Conservation (phyloP, 176 grass and related monocot genomes). For the Coix lacrymajobi region DNA sequence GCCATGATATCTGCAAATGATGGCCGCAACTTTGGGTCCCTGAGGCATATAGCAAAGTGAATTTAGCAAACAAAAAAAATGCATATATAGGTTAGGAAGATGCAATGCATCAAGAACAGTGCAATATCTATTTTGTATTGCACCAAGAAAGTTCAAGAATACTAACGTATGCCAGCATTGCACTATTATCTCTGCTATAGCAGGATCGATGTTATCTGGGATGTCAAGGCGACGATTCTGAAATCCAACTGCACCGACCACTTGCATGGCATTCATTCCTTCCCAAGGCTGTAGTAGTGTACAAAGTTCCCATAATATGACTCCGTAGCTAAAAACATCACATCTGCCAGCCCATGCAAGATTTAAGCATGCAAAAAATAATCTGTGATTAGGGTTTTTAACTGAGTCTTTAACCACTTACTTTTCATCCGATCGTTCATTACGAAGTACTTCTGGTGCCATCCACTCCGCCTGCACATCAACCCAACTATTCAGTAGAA, state of each 20-base stretch:
- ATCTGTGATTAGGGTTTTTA: neutral
- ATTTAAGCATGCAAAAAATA: constrained; percentile 22
- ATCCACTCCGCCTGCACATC: constrained; percentile 95
- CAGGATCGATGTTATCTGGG: constrained; percentile 78
- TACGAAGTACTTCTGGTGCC: constrained; percentile 96
- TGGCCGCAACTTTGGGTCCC: constrained; percentile 78
- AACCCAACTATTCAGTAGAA: constrained; percentile 19
- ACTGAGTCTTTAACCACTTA: constrained; percentile 29
- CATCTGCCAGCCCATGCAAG: constrained; percentile 50
- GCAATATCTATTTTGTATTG: constrained; percentile 19
- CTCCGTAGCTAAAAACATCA: constrained; percentile 95
- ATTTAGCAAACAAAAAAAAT: constrained; percentile 5
- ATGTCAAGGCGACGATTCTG: constrained; percentile 91
- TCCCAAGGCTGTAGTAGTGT: constrained; percentile 94
- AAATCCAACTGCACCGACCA: constrained; percentile 96
- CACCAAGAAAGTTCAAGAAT: constrained; percentile 21
- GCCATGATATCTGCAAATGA: constrained; percentile 93
- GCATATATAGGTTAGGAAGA: neutral
- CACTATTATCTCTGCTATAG: constrained; percentile 63
- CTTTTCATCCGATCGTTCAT: constrained; percentile 97
- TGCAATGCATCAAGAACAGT: neutral
- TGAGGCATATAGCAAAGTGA: constrained; percentile 14
- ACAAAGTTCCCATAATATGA: constrained; percentile 97
- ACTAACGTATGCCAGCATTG: constrained; percentile 97
- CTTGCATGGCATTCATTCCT: constrained; percentile 99